Evolutionary conservation across 768 basidiomycete species (phyloP).

Genomic region (Lactarius indigo): DNA sequence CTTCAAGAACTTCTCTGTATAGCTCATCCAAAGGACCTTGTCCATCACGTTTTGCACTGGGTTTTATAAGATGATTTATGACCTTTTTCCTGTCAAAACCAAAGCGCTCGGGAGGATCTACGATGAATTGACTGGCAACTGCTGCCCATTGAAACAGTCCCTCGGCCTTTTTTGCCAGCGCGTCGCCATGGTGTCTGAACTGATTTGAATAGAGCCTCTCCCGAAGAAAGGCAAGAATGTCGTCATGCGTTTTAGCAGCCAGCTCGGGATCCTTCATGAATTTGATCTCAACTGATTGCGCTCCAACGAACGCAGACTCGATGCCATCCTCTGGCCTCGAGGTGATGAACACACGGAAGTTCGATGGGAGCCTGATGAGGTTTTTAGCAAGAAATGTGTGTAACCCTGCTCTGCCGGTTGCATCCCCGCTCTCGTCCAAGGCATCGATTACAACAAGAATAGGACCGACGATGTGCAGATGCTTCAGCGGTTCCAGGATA

Average conservation of each 20-base stretch:
- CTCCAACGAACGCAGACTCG: background rate
- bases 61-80: no score
- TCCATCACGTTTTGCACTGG: background rate
- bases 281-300: background rate
- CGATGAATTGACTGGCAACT: background rate
- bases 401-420: background rate
- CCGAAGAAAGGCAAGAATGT: background rate
- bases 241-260: background rate
- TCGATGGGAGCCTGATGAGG: background rate
- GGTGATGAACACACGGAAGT: background rate
- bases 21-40: no score
- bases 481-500: background rate
- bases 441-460: conserved; percentile 1
- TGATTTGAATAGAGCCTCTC: background rate
- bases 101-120: no score
- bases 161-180: background rate
- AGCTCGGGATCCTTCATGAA: background rate
- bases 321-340: background rate
- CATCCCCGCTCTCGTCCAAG: background rate
- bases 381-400: background rate
- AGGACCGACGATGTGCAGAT: background rate
- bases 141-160: background rate
- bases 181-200: background rate
- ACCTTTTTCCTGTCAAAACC: no score
- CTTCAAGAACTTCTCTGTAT: no score